Conservation (phyloP, 768 basidiomycete species). For the Ramaria sp. region DNA sequence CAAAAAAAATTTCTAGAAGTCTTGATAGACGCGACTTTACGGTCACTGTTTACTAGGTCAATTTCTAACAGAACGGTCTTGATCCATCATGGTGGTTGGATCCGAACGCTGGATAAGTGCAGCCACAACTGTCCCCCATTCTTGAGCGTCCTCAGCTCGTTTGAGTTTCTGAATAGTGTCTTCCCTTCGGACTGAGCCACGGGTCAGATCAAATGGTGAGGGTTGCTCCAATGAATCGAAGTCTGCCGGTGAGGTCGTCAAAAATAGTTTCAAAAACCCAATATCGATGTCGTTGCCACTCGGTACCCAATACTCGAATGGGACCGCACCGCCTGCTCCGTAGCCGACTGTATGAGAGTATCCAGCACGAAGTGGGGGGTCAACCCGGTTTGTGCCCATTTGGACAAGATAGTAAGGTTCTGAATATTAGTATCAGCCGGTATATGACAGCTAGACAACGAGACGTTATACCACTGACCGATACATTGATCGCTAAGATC, state of each 20-base stretch:
- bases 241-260: slow-evolving; percentile 27
- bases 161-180: background rate
- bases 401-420: slow-evolving; percentile 1
- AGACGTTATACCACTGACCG: slow-evolving; percentile 8
- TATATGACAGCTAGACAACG: background rate
- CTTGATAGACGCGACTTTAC: too few relatives aligned
- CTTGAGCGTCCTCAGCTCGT: background rate
- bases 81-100: background rate
- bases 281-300: slow-evolving; percentile 25
- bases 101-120: background rate
- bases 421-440: background rate
- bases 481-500: slow-evolving; percentile 21
- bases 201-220: slow-evolving; percentile 20
- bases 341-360: slow-evolving; percentile 27
- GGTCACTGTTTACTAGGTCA: too few relatives aligned
- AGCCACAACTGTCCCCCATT: background rate
- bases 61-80: too few relatives aligned
- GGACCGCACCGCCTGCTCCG: slow-evolving; percentile 24
- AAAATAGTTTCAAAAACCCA: slow-evolving; percentile 33
- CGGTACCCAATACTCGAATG: slow-evolving; percentile 23
- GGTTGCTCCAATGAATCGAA: slow-evolving; percentile 24
- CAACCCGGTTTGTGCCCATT: background rate
- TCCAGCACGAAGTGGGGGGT: slow-evolving; percentile 6
- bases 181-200: background rate
- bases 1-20: too few relatives aligned